Evolutionary conservation across 192 early-diverging fungal species (phyloP).

Genomic region (Geranomyces variabilis): DNA sequence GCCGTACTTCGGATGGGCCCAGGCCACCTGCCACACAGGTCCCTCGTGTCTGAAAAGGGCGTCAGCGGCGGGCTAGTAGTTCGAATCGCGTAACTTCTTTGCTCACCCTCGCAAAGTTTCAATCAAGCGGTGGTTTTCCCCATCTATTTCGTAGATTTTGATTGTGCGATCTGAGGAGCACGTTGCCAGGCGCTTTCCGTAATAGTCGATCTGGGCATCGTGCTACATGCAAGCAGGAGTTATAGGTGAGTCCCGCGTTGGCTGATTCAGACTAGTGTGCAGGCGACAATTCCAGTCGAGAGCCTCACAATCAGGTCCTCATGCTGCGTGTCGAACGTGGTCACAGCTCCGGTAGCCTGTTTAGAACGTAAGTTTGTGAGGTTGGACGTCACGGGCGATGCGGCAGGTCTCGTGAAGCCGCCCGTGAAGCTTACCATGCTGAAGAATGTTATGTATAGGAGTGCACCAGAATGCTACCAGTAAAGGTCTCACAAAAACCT

Average conservation of each 20-base stretch:
- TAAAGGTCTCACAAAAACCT: no score
- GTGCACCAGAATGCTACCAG: no score
- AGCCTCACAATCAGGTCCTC: slow-evolving; percentile 83
- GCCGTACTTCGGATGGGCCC: slow-evolving; percentile 99
- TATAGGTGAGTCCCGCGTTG: neutral
- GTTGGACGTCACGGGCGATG: no score
- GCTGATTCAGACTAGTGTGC: neutral
- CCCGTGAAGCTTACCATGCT: no score
- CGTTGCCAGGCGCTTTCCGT: slow-evolving; percentile 91
- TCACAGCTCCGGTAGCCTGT: neutral
- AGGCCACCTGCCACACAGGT: slow-evolving; percentile 99
- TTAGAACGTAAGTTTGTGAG: neutral
- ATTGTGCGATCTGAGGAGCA: slow-evolving; percentile 96
- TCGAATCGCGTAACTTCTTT: neutral
- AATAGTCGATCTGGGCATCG: slow-evolving; percentile 82
- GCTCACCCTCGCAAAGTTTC: slow-evolving; percentile 79
- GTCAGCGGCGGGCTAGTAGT: neutral
- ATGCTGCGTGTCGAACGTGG: slow-evolving; percentile 76
- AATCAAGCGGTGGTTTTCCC: slow-evolving; percentile 65
- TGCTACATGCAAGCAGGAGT: slow-evolving; percentile 46
- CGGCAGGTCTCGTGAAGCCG: no score
- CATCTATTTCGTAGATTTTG: slow-evolving; percentile 89
- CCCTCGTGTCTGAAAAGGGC: slow-evolving; percentile 68
- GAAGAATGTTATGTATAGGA: no score
- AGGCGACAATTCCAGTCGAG: neutral